Conservation (phyloP, 441 rosid species). For the Melastoma candidum region DNA sequence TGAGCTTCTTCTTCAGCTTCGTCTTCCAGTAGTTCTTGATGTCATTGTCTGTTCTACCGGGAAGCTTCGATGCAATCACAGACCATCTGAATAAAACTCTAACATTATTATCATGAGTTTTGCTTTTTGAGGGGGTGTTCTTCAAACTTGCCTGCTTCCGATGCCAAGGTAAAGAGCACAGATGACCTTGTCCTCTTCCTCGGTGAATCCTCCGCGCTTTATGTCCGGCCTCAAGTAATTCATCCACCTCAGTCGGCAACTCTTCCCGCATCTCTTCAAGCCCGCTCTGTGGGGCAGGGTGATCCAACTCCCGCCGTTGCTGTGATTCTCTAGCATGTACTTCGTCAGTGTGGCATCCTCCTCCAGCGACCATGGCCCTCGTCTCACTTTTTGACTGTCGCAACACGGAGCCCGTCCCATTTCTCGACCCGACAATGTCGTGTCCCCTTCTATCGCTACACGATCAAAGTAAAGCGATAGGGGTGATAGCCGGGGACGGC, state of each 20-base stretch:
- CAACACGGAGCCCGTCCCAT: conserved; percentile 87
- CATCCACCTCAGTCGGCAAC: conserved; percentile 43
- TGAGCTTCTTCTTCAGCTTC: conserved; percentile 19
- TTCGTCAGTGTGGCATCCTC: conserved; percentile 53
- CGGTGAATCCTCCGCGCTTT: conserved; percentile 33
- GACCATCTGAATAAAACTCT: conserved; percentile 17
- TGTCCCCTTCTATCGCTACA: no score
- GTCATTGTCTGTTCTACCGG: conserved; percentile 25
- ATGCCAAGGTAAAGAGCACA: conserved; percentile 17
- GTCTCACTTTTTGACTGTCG: conserved; percentile 51
- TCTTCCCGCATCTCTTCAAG: conserved; percentile 42
- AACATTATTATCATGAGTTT: no score
- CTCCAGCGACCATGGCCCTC: conserved; percentile 75
- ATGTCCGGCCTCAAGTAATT: conserved; percentile 39
- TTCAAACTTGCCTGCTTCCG: conserved; percentile 37
- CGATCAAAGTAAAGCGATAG: no score
- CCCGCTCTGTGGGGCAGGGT: conserved; percentile 65
- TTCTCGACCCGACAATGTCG: no score
- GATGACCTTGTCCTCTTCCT: conserved; percentile 31
- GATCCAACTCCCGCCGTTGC: conserved; percentile 63
- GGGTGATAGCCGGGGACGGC: no score
- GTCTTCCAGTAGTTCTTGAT: conserved; percentile 26
- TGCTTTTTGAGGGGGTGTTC: no score
- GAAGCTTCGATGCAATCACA: conserved; percentile 16
- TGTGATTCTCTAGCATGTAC: conserved; percentile 30